Conservation (phyloP, 2,329 filamentous ascomycete species). For the Fusarium marasasianum region DNA sequence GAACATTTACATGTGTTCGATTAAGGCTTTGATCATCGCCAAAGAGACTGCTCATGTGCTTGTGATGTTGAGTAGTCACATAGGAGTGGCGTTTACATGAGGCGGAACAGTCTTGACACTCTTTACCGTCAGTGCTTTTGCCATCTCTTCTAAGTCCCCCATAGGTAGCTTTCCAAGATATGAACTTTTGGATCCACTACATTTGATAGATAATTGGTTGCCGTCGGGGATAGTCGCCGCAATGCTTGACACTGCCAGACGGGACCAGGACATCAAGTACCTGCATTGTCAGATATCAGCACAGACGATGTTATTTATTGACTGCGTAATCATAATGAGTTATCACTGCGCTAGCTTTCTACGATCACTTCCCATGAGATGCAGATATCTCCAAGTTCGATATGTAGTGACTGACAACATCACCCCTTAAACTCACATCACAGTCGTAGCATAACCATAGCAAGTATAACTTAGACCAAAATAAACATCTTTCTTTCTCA, state of each 20-base stretch:
- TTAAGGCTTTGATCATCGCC: background rate
- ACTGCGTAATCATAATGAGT: accelerated
- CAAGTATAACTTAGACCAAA: background rate
- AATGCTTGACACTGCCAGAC: conserved; percentile 17
- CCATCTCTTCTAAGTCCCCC: background rate
- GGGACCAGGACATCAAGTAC: background rate
- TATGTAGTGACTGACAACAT: too few relatives aligned
- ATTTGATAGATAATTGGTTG: background rate
- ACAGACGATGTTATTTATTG: background rate
- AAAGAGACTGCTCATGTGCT: conserved; percentile 6
- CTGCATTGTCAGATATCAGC: background rate
- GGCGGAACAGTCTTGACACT: background rate
- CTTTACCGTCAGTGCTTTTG: background rate
- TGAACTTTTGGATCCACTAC: background rate
- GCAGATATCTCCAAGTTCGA: background rate
- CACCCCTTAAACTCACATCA: background rate
- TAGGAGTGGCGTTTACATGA: background rate
- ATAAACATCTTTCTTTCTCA: background rate
- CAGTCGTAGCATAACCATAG: background rate
- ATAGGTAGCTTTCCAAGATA: background rate
- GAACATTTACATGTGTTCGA: background rate
- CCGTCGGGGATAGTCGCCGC: background rate
- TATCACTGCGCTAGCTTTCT: accelerated
- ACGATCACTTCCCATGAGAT: accelerated
- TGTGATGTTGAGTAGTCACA: background rate